Conservation (phyloP, 2,329 filamentous ascomycete species). For the Pseudogymnoascus sp. region DNA sequence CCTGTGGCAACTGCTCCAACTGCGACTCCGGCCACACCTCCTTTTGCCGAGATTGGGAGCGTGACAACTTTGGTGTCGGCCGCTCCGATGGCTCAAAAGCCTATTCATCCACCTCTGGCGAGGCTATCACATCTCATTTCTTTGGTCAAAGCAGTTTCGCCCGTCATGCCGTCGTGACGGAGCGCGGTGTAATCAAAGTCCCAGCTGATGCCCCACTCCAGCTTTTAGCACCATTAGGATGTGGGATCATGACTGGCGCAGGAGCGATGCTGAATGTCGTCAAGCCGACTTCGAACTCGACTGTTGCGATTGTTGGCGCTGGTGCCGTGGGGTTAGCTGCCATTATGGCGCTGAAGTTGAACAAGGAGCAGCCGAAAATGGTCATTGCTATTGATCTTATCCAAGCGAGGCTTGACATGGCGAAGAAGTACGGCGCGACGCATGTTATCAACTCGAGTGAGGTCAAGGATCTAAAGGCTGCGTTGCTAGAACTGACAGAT, state of each 20-base stretch:
- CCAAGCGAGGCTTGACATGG: slow-evolving; percentile 33
- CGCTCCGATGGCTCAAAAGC: slow-evolving; percentile 17
- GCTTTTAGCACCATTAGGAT: slow-evolving; percentile 33
- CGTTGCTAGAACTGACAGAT: slow-evolving; percentile 12
- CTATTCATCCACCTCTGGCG: slow-evolving; percentile 12
- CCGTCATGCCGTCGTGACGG: slow-evolving; percentile 21
- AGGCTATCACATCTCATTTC: slow-evolving; percentile 23
- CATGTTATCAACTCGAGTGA: slow-evolving; percentile 16
- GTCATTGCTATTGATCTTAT: slow-evolving; percentile 41
- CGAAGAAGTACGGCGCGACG: slow-evolving; percentile 35
- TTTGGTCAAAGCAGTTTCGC: slow-evolving; percentile 29
- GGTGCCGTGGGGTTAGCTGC: slow-evolving; percentile 35
- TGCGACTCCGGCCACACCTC: slow-evolving; percentile 24
- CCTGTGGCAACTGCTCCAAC: slow-evolving; percentile 26
- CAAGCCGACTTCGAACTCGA: slow-evolving; percentile 20
- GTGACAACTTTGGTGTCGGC: slow-evolving; percentile 21
- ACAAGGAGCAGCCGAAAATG: slow-evolving; percentile 8
- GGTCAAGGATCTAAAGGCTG: slow-evolving; percentile 10
- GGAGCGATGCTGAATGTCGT: slow-evolving; percentile 33
- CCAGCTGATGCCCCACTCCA: slow-evolving; percentile 20
- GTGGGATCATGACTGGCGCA: slow-evolving; percentile 36
- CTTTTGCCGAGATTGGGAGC: slow-evolving; percentile 23
- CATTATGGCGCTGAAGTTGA: slow-evolving; percentile 30
- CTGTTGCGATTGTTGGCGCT: slow-evolving; percentile 31
- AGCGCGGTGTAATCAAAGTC: slow-evolving; percentile 21